These are phyloP conservation scores for Panicum hallii DNA, from an alignment of 202 grass and related monocot genomes.

Conservation along the genomic window DNA sequence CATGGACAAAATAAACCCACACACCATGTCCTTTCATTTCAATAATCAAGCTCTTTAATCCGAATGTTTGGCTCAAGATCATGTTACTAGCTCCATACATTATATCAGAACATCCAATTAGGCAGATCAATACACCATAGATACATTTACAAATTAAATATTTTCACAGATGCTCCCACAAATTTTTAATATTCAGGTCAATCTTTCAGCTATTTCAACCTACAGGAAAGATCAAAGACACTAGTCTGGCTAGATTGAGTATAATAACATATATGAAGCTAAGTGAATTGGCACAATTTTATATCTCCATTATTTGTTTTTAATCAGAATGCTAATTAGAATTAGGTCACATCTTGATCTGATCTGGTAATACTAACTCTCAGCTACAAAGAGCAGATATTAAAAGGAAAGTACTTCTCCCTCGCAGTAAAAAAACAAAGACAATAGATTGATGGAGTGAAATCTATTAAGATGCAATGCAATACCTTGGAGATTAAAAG, in stretches of 20 bases:
- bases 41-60: slow-evolving; percentile 2
- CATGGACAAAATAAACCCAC: slow-evolving; percentile 14
- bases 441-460: neutral
- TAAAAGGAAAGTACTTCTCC: neutral
- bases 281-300: neutral
- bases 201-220: neutral
- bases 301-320: neutral
- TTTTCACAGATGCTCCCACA: neutral
- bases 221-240: neutral
- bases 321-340: neutral
- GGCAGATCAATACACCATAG: neutral
- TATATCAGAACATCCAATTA: neutral
- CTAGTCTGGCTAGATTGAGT: neutral
- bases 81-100: neutral
- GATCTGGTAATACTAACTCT: neutral
- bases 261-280: neutral
- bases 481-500: neutral
- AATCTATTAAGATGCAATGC: neutral
- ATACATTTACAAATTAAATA: neutral
- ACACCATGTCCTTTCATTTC: slow-evolving; percentile 8
- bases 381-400: neutral
- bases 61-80: slow-evolving; percentile 16
- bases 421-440: neutral
- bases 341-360: neutral
- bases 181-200: neutral